phyloP scores from a whole-genome alignment of 2,329 filamentous ascomycete species.

The Pestalotiopsis fici region DNA sequence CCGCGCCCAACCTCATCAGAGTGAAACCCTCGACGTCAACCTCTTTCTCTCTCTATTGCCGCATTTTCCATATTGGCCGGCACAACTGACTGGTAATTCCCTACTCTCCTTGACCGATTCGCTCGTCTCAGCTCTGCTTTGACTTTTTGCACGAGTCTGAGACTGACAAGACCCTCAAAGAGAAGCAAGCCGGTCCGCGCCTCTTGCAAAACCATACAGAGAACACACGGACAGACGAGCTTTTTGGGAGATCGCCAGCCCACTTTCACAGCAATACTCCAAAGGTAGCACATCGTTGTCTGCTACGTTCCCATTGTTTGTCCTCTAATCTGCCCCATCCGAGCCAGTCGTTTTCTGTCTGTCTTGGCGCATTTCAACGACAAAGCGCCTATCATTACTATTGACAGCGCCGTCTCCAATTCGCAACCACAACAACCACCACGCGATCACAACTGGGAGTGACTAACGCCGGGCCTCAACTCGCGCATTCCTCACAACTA shows the following conservation, averaged over 20 bases:
- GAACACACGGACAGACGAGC: not conserved
- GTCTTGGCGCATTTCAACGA: not conserved
- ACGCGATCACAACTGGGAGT: not conserved
- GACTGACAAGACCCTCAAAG: not conserved
- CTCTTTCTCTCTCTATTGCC: not conserved
- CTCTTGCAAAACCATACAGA: not conserved
- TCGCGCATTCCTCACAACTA: not conserved
- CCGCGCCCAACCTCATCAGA: constrained; percentile 3
- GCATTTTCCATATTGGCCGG: not conserved
- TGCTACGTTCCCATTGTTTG: not conserved
- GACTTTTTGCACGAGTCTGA: not conserved
- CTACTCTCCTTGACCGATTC: not conserved
- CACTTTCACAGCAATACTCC: not conserved
- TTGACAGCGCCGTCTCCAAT: not conserved
- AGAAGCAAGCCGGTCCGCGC: not conserved
- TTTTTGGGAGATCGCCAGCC: too few relatives aligned
- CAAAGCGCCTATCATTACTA: not conserved
- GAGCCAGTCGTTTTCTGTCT: not conserved
- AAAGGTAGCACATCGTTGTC: not conserved
- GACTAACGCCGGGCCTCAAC: not conserved
- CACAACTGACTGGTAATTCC: too few relatives aligned
- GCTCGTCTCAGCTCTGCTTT: not conserved
- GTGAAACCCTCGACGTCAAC: constrained; percentile 1
- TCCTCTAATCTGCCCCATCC: not conserved
- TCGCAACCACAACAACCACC: not conserved